Evolutionary conservation across 768 basidiomycete genomes (phyloP), one percentile per base, ranked within the genome.

Genomic region (Agrocybe pediades): DNA sequence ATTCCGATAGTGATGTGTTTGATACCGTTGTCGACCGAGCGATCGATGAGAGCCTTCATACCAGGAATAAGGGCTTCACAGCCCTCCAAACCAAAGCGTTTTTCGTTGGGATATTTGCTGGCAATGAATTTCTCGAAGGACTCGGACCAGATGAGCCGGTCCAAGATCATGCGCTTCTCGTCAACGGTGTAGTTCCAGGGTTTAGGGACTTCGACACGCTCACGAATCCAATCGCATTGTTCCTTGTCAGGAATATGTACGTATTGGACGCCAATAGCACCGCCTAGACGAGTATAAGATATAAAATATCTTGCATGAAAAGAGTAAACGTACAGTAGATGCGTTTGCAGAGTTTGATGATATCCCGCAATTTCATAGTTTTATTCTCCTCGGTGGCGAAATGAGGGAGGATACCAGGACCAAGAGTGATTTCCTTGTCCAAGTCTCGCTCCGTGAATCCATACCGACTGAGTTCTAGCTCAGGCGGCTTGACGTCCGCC

Each of bases 111-210:
- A 75, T 92, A 97, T 71, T 98, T 99, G 81, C 86, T 91, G 19
- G 95, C 90, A 58, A 99, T 95, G 81, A 98, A 99, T 66, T 95
- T 95, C 72, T 99, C 97, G 66, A 98, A 98, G 3, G 92, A 90
- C 65, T 98, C 97, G n/a, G 96, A 98, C 97, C 97, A 99, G 69
- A 98, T 98, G 63, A 98, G 88, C 56, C 97, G 92, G 75, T 99
- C 97, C 51, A 99, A 84, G 59, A 99, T 95, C 92, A 98, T 95
- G 43, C 94, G 88, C 74, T 98, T 99, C 78, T 99, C 97, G 63
- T 99, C 97, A 48, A 95, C 83, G 47, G 90, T 92, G 75, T 98
- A 99, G 65, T 95, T 93, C 94, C 94, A 98, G 6, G 96, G 96
- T 63, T 90, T 88, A 1, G 97, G 97, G 15, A 88, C 87, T 71